Evolutionary conservation across 192 early-diverging fungal species (phyloP).

Genomic region (Linnemannia elongata): DNA sequence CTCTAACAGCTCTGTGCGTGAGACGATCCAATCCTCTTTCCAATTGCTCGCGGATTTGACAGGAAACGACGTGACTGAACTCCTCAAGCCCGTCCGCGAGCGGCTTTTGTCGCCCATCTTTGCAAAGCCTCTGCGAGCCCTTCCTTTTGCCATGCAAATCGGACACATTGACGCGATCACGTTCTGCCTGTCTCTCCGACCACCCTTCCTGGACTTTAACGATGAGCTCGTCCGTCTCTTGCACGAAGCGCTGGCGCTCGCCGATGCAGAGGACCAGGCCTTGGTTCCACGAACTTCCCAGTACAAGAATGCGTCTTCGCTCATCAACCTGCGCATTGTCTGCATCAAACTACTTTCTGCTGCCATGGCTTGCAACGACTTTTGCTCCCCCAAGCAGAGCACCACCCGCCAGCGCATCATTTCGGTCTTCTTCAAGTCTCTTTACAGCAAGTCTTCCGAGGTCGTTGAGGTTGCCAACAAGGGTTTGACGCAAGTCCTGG

Average conservation of each 20-base stretch:
- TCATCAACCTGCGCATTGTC: constrained; percentile 92
- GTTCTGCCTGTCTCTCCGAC: constrained; percentile 90
- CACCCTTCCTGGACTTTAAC: constrained; percentile 90
- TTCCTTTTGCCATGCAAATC: constrained; percentile 97
- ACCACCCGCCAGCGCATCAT: constrained; percentile 91
- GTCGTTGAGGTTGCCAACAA: constrained; percentile 95
- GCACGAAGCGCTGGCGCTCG: constrained; percentile 92
- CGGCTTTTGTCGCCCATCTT: constrained; percentile 93
- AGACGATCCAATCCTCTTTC: constrained; percentile 88
- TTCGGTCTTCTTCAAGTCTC: constrained; percentile 98
- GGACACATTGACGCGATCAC: constrained; percentile 99
- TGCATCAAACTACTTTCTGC: constrained; percentile 97
- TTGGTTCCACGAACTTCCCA: constrained; percentile 86
- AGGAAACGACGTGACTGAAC: constrained; percentile 82
- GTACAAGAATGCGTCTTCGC: constrained; percentile 83
- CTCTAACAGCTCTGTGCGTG: constrained; percentile 88
- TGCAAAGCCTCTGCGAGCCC: constrained; percentile 94
- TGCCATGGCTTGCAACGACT: constrained; percentile 92
- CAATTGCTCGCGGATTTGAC: constrained; percentile 86
- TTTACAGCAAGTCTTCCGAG: constrained; percentile 95
- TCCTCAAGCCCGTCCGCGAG: constrained; percentile 88
- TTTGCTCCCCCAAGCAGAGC: constrained; percentile 79
- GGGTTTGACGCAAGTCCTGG: constrained; percentile 86
- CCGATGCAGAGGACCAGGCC: constrained; percentile 98
- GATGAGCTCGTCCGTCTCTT: constrained; percentile 93